These are phyloP conservation scores for Aspergillus ibericus DNA, from an alignment of 2,329 filamentous ascomycete species.

Conservation along the genomic window DNA sequence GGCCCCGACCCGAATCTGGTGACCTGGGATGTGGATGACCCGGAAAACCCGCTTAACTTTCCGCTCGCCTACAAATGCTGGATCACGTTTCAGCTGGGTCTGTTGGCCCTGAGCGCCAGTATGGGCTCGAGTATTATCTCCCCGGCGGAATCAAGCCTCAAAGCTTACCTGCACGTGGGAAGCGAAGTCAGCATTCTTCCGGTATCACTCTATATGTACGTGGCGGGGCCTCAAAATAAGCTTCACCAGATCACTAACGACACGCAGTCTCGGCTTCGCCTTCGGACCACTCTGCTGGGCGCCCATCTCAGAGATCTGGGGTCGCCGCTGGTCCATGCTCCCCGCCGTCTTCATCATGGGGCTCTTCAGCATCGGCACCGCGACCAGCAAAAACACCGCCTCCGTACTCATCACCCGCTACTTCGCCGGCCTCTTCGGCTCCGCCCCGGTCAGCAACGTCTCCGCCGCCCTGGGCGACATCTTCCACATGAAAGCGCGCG, in stretches of 20 bases:
- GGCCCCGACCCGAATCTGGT: conserved; percentile 2
- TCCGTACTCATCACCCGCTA: conserved; percentile 46
- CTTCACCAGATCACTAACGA: not conserved
- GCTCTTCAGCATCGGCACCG: conserved; percentile 50
- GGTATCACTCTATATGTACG: conserved; percentile 48
- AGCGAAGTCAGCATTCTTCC: conserved; percentile 48
- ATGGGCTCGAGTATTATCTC: conserved; percentile 54
- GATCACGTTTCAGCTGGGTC: conserved; percentile 51
- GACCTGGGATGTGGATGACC: conserved; percentile 3
- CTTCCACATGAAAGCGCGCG: conserved; percentile 39
- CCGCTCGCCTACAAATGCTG: conserved; percentile 45
- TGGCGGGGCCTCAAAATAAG: too few species aligned
- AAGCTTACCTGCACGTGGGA: conserved; percentile 44
- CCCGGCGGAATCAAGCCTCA: conserved; percentile 47
- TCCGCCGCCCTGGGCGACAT: conserved; percentile 48
- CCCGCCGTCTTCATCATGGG: conserved; percentile 45
- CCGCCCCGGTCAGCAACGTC: conserved; percentile 46
- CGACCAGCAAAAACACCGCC: conserved; percentile 38
- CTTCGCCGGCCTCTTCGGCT: conserved; percentile 48
- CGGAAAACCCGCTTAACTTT: conserved; percentile 51
- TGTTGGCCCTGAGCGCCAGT: conserved; percentile 51
- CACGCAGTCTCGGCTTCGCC: conserved; percentile 34
- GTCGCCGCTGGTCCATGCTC: conserved; percentile 47
- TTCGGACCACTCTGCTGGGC: conserved; percentile 45
- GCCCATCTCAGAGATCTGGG: conserved; percentile 48